Percentiles rank a stretch among this genome's conserved stretches.
phyloP scores from a whole-genome alignment of 1,284 basidiomycete species.

The Exobasidium cylindrosporum region DNA sequence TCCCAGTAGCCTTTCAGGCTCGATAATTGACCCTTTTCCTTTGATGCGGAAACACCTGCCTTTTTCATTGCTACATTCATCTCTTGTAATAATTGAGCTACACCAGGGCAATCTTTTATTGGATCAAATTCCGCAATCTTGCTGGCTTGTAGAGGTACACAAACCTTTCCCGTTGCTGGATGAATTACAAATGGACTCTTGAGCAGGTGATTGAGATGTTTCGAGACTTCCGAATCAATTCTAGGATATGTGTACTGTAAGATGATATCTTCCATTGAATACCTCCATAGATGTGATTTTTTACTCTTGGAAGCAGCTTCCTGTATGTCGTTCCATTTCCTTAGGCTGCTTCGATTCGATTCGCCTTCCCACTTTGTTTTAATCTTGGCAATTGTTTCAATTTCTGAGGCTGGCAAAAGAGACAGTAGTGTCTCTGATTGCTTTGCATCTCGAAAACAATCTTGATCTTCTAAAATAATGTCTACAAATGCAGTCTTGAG shows the following conservation, averaged over 20 bases:
- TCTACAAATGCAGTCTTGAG: conserved; percentile 65
- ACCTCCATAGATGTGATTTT: conserved; percentile 40
- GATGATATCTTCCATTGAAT: conserved; percentile 71
- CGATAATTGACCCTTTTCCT: conserved; percentile 34
- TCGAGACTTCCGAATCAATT: conserved; percentile 93
- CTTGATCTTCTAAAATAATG: conserved; percentile 78
- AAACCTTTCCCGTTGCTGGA: conserved; percentile 91
- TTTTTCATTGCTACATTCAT: conserved; percentile 58
- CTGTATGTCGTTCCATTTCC: conserved; percentile 71
- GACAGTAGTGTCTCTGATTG: conserved; percentile 74
- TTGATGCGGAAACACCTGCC: conserved; percentile 17
- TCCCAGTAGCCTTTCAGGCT: conserved; percentile 59
- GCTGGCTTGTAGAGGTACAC: conserved; percentile 82
- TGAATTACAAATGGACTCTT: conserved; percentile 97
- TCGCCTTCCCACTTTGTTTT: conserved; percentile 66
- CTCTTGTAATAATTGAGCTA: conserved; percentile 75
- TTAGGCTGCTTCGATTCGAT: conserved; percentile 63
- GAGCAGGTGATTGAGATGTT: conserved; percentile 94
- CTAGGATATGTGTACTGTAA: conserved; percentile 95
- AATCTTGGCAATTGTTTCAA: conserved; percentile 55
- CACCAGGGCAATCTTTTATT: conserved; percentile 72
- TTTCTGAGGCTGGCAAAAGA: conserved; percentile 64
- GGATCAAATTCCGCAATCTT: conserved; percentile 83
- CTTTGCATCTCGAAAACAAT: conserved; percentile 71
- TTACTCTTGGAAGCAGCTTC: conserved; percentile 42